phyloP scores from a whole-genome alignment of 1,284 basidiomycete species.

The Puccinia polysora region DNA sequence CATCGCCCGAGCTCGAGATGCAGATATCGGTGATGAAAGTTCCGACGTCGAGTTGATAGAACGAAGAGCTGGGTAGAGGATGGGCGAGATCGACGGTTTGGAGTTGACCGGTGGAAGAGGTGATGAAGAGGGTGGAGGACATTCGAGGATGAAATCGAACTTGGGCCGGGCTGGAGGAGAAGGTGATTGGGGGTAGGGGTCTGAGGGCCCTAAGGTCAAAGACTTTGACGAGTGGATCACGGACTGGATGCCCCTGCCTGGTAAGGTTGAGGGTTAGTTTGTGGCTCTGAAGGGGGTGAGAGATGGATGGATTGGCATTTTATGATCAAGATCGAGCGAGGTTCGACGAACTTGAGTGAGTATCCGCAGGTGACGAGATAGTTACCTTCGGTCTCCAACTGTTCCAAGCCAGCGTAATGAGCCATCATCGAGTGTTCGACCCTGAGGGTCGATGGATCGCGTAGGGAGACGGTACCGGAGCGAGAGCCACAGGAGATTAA shows the following conservation, averaged over 20 bases:
- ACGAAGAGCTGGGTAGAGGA: slow-evolving; percentile 51
- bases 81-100: slow-evolving; percentile 80
- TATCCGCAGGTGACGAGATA: slow-evolving; percentile 43
- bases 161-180: slow-evolving; percentile 80
- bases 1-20: slow-evolving; percentile 78
- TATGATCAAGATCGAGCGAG: too few relatives aligned
- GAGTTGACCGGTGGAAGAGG: slow-evolving; percentile 79
- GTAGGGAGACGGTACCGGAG: slow-evolving; percentile 39
- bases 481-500: slow-evolving; percentile 42
- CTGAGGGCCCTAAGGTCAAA: slow-evolving; percentile 82
- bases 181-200: slow-evolving; percentile 74
- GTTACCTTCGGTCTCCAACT: slow-evolving; percentile 43
- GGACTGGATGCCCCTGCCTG: slow-evolving; percentile 79
- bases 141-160: slow-evolving; percentile 76
- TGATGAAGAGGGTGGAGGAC: slow-evolving; percentile 70
- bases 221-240: slow-evolving; percentile 86
- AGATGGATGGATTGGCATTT: neutral
- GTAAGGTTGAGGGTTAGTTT: neutral
- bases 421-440: slow-evolving; percentile 44
- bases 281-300: neutral
- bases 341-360: slow-evolving; percentile 43
- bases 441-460: slow-evolving; percentile 40
- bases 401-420: slow-evolving; percentile 45
- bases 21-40: slow-evolving; percentile 77
- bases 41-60: slow-evolving; percentile 56